Base-by-base conservation (phyloP, 108 stramenopile species). In the Skeletonema potamos region DNA sequence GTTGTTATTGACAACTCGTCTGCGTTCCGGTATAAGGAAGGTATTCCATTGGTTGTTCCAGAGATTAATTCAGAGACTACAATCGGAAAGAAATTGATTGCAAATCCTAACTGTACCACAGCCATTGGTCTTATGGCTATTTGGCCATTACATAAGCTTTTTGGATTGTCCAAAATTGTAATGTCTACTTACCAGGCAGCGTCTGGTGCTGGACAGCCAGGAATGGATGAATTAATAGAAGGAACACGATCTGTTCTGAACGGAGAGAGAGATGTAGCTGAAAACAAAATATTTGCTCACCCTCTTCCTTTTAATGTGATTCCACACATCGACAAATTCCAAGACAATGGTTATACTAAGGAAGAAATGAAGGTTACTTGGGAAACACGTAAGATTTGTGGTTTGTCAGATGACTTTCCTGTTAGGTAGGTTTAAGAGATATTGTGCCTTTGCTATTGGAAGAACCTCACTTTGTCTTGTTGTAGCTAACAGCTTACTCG, bases 321-420 rank as follows among this genome's bases (percentile, higher is more conserved):
- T 74, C 98, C 98, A 28, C 98, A 99, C 81, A 98, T 99, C 77
- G 98, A 99, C 72, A 94, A 93, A 67, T 99, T 99, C 83, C 97
- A 97, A 79, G 95, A 94, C 0, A 99, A 99, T 80, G 89, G 93
- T 56, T 99, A 99, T 76, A 99, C 98, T 71, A 98, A 98, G 90
- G 98, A 99, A 81, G 98, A 99, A 87, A 99, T 99, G 97, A 99
- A 99, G 82, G 98, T 98, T 15, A 92, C 96, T 3, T 99, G 98
- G 98, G 98, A 99, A 77, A 86, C 92, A 18, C 85, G 96, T 55
- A 99, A 99, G 85, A 99, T 99, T 74, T 92, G 91, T 65, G 84
- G 79, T 27, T 63, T 92, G 4, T 51, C 74, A 22, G 92, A 93
- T 62, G 92, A 95, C 73, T 82, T 89, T 39, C 87, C 92, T 8